Evolutionary conservation across 148 eudicot species (phyloP).

Genomic region (Camellia granthamiana): DNA sequence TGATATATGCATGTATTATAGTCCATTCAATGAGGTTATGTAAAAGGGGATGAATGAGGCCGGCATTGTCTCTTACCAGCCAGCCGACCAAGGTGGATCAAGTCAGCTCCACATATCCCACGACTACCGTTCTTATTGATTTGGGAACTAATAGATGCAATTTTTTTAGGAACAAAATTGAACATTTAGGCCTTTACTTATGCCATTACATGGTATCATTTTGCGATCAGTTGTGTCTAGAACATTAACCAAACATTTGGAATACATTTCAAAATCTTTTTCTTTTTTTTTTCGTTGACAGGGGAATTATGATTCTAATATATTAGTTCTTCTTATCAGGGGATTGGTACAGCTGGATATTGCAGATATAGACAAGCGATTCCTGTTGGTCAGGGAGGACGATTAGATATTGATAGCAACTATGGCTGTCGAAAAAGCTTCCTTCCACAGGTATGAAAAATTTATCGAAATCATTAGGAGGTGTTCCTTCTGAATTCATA

Average conservation of each 20-base stretch:
- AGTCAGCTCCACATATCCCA: too few species aligned
- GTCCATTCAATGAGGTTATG: too few species aligned
- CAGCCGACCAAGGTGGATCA: too few species aligned
- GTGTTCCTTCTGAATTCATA: neutral
- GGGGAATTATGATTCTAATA: conserved; percentile 1
- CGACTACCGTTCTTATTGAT: too few species aligned
- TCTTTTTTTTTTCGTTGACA: neutral
- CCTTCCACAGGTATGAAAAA: conserved; percentile 68
- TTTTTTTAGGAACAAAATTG: neutral
- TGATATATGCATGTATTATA: too few species aligned
- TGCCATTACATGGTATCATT: neutral
- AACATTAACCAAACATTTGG: neutral
- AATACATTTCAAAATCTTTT: neutral
- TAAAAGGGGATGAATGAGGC: too few species aligned
- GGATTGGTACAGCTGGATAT: conserved; percentile 66
- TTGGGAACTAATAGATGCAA: neutral
- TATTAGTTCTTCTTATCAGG: conserved; percentile 32
- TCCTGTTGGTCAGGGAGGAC: conserved; percentile 70
- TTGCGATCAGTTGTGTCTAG: too few species aligned
- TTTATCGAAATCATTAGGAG: neutral
- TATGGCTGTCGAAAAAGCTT: conserved; percentile 68
- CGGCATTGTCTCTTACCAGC: too few species aligned
- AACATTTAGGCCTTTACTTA: too few species aligned
- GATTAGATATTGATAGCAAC: conserved; percentile 67
- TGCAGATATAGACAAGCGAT: conserved; percentile 85